Evolutionary conservation across 176 grass and related monocot genomes (phyloP), one percentile per base, ranked within the genome.

Genomic region (Phragmites australis): DNA sequence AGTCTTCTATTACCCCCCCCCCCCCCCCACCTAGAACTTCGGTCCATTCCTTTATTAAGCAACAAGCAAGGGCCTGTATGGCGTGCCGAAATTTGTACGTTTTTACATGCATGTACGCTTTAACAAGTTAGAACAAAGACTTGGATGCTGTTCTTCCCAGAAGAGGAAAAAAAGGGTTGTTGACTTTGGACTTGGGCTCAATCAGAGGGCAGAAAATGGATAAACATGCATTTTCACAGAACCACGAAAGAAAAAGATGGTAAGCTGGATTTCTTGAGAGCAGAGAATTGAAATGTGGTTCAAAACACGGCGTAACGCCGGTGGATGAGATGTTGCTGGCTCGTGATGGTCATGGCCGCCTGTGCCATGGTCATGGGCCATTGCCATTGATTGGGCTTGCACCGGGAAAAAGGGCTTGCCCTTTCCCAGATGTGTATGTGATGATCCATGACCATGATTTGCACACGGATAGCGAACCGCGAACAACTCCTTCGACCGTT

Each of bases 1-100:
- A 89, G 49, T 41, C 12, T 68, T 77, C 78, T 78, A 50, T 65
- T 63, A 41, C 19, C n/a, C n/a, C n/a, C n/a, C n/a, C n/a, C n/a
- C n/a, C n/a, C n/a, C n/a, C 6, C 31, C 12, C 50, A 1, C 19
- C 42, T 27, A 26, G 45, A 52, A 46, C 6, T 7, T 77, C 49
- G 10, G 15, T 19, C 7, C 27, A 57, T 55, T 29, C 6, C 50
- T 64, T 42, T 27, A 11, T 29, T 58, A 15, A 58, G 72, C 25
- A 58, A 46, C 37, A 23, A 6, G 9, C 37, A 11, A 0, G 1
- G 18, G 1, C 21, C 37, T 43, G 8, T 37, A 22, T 27, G 46
- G 17, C 1, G 15, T 6, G 41, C 21, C 0, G 14, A 66, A 66
- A 41, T 47, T 9, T 52, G 5, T 8, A 13, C 0, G 1, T 17